phyloP scores from a whole-genome alignment of 2,329 filamentous ascomycete species.

The Myriosclerotinia scirpicola region DNA sequence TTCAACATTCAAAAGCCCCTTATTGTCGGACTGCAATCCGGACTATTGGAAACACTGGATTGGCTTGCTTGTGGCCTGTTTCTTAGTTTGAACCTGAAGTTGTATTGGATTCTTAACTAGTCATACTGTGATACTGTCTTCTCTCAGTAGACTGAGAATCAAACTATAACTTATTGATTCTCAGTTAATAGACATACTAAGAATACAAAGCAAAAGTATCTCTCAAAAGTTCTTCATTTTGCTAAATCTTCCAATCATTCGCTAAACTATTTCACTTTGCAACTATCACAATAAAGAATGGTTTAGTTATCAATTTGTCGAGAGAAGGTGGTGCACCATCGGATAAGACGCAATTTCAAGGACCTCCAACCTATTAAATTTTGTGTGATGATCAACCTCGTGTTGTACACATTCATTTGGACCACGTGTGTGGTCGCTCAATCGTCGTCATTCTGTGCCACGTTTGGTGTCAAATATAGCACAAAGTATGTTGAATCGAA shows the following conservation, averaged over 20 bases:
- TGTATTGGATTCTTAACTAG: neutral
- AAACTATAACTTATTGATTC: no score
- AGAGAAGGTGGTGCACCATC: neutral
- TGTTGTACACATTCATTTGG: neutral
- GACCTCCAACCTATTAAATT: constrained; percentile 1
- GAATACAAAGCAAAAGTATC: no score
- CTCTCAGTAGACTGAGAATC: no score
- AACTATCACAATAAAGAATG: no score
- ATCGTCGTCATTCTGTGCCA: neutral
- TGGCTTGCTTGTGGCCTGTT: neutral
- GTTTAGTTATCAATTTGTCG: neutral
- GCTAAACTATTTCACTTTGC: no score
- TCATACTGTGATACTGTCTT: no score
- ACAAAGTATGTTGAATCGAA: neutral
- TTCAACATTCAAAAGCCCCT: no score
- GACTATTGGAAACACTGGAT: neutral
- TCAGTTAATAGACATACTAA: no score
- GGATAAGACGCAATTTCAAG: neutral
- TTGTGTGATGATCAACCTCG: neutral
- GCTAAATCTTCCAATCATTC: no score
- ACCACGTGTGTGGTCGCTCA: constrained; percentile 9
- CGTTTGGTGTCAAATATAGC: neutral
- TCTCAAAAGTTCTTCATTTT: no score
- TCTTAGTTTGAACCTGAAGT: neutral
- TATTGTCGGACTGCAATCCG: no score